Evolutionary conservation across 2,329 filamentous ascomycete species (phyloP).

Genomic region (Trichoderma breve): DNA sequence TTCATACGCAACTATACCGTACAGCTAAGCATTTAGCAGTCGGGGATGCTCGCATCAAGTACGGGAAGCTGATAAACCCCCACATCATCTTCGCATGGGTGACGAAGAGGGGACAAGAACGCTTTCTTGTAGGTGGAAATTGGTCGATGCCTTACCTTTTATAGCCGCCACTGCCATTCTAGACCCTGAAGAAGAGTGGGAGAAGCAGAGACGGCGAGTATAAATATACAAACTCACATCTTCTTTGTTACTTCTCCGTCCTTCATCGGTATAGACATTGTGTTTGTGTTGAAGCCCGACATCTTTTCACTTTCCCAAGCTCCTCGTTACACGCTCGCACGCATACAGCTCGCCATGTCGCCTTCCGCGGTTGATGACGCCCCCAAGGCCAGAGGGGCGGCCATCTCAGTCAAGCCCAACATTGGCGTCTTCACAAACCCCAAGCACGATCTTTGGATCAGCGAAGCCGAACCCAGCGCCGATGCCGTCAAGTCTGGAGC

Average conservation of each 20-base stretch:
- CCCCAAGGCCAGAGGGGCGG: slow-evolving; percentile 25
- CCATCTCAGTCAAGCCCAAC: slow-evolving; percentile 63
- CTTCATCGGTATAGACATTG: neutral
- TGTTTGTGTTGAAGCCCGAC: neutral
- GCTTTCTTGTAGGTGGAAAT: neutral
- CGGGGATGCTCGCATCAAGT: slow-evolving; percentile 2
- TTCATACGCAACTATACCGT: neutral
- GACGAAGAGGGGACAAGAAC: slow-evolving; percentile 8
- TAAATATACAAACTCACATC: neutral
- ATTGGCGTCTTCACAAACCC: slow-evolving; percentile 97
- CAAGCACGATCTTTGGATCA: slow-evolving; percentile 86
- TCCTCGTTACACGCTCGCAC: neutral
- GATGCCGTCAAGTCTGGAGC: slow-evolving; percentile 70
- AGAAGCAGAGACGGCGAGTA: neutral
- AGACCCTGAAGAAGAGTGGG: neutral
- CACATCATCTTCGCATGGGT: slow-evolving; percentile 7
- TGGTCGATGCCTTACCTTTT: slow-evolving; percentile 11
- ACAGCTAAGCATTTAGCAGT: neutral
- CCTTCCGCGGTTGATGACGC: slow-evolving; percentile 36
- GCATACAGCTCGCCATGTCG: slow-evolving; percentile 31
- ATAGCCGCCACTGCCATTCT: neutral
- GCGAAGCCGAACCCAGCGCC: slow-evolving; percentile 69
- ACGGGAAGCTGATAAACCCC: neutral
- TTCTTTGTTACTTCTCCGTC: neutral
- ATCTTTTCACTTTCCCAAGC: neutral